Evolutionary conservation across 192 early-diverging fungal genomes (phyloP), one percentile per base, ranked within the genome.

Genomic region (Backusella circina): DNA sequence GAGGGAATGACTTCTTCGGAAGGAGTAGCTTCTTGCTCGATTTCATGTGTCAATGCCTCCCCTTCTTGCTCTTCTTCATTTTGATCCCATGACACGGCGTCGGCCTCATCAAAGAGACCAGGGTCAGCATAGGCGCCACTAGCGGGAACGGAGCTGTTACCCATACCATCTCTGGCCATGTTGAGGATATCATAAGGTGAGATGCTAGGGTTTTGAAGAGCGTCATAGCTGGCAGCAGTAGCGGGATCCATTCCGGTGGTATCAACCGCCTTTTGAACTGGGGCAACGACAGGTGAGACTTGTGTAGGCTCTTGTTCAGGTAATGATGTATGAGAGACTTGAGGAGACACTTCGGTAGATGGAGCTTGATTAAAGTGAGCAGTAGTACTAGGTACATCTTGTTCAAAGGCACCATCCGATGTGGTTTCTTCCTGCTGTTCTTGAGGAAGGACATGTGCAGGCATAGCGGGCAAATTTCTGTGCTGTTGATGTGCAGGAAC

Each of bases 401-500:
- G 44, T 16, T 4, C 4, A 6, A n/a, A 51, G 5, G 18, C 21
- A 7, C 1, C 21, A 5, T 6, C 21, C 0, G 54, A 28, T 3
- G 7, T 26, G 23, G 2, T 10, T 54, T 13, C 23, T 12, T 44
- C 41, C 0, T 9, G 5, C 5, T 5, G 2, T 5, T 3, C 5
- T 15, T 10, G 41, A 1, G 69, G 69, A 4, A 70, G 37, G 2
- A 70, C 26, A 30, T 28, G 38, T 1, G 8, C 3, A 15, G 69
- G 69, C 15, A 70, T 9, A 30, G 69, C 26, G 10, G 69, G 39
- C 9, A 47, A 26, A 28, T 70, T 41, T 37, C 69, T 31, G 28
- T 47, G 9, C 23, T 30, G 15, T 3, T 23, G 69, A 10, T 51
- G 50, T 2, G 64, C 47, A 13, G 78, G 72, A 1, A 81, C 86